Conservation (phyloP, 1,284 basidiomycete genomes). For the Retiboletus flavoniger region DNA sequence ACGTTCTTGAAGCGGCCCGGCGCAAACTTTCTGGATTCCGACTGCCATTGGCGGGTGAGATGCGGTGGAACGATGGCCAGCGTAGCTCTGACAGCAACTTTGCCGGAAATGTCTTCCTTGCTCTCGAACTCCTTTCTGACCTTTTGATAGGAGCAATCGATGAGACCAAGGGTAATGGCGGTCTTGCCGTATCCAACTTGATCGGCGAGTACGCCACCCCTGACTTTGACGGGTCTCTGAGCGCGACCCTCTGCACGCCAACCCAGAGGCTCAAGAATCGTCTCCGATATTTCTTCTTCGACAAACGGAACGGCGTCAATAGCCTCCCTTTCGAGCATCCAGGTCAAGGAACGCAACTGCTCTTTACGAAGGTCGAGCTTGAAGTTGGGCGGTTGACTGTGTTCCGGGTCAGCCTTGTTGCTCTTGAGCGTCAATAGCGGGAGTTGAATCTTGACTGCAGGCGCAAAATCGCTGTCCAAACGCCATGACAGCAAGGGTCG, state of each 20-base stretch:
- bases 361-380: slow-evolving; percentile 71
- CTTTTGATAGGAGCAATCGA: slow-evolving; percentile 64
- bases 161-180: slow-evolving; percentile 88
- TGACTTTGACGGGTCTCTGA: slow-evolving; percentile 69
- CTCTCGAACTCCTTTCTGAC: slow-evolving; percentile 60
- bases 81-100: slow-evolving; percentile 76
- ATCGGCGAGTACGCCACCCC: slow-evolving; percentile 93
- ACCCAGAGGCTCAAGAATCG: slow-evolving; percentile 78
- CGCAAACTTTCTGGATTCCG: slow-evolving; percentile 83
- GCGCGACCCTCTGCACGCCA: slow-evolving; percentile 94
- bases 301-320: slow-evolving; percentile 69
- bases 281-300: slow-evolving; percentile 94
- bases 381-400: slow-evolving; percentile 80
- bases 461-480: slow-evolving; percentile 74
- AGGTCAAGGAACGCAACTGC: slow-evolving; percentile 86
- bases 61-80: slow-evolving; percentile 89
- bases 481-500: slow-evolving; percentile 71
- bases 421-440: slow-evolving; percentile 71
- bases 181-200: slow-evolving; percentile 98
- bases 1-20: slow-evolving; percentile 61
- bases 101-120: slow-evolving; percentile 55
- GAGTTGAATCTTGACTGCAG: slow-evolving; percentile 58
- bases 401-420: slow-evolving; percentile 76
- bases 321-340: slow-evolving; percentile 89
- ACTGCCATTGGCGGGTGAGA: slow-evolving; percentile 86